Base-by-base conservation (phyloP, 495 filamentous ascomycete genomes). In the Penicillium macrosclerotiorum region DNA sequence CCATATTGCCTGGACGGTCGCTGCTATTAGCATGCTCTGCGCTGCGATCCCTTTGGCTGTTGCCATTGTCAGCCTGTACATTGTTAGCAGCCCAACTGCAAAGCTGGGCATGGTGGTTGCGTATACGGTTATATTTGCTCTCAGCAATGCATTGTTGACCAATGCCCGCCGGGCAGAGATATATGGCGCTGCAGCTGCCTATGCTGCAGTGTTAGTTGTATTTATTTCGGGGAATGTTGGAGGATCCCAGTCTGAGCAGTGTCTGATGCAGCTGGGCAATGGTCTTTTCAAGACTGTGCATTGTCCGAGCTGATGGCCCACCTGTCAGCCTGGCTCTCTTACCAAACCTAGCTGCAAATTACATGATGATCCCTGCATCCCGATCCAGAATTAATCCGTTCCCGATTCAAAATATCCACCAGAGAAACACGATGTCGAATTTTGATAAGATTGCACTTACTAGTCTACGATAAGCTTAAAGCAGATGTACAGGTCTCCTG, bases 191-290 rank as follows among this genome's bases (percentile, higher is more conserved):
- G 18, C 23, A 8, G 37, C 37, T 29, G 24, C 37, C n/a, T 41
- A 41, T 30, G 37, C 24, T 11, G 37, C 37, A 26, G 37, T 41
- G 4, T 25, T 41, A 3, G 37, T 41, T 18, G 37, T 41, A 11
- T 41, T 41, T 30, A 18, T 41, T 11, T 41, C 37, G 9, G 37
- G 37, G 3, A 19, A 30, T 24, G n/a, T 41, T 14, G 24, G 12
- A 19, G 37, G 37, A 18, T 29, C n/a, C 14, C 8, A 8, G 19
- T 5, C 19, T 3, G 16, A 34, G 4, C 32, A 34, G 14, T 16
- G 12, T 34, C 4, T 34, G 3, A 8, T 34, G n/a, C n/a, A n/a
- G n/a, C n/a, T n/a, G n/a, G n/a, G n/a, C n/a, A n/a, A n/a, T n/a
- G n/a, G n/a, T n/a, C n/a, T n/a, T n/a, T n/a, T n/a, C n/a, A n/a